These are phyloP conservation scores for Raffaelea arxii DNA, from an alignment of 2,329 filamentous ascomycete genomes.

Conservation along the genomic window DNA sequence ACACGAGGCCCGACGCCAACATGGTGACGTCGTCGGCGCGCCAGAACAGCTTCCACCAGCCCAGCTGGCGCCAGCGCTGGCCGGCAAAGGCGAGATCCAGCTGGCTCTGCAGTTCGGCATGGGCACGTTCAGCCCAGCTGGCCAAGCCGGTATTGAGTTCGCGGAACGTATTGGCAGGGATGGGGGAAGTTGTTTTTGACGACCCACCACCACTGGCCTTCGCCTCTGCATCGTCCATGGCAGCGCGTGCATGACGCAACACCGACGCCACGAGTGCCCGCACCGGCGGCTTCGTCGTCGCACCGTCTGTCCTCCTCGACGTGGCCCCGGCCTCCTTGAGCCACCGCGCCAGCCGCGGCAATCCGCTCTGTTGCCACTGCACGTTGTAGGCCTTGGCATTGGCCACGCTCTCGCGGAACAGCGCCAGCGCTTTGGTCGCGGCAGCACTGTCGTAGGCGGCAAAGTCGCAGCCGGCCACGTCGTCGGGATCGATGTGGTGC, in stretches of 20 bases:
- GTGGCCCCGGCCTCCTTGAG: conserved; percentile 41
- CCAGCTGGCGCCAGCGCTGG: conserved; percentile 67
- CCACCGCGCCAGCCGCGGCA: conserved; percentile 58
- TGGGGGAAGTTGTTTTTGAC: conserved; percentile 10
- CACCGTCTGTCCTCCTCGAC: conserved; percentile 24
- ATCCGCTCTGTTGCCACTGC: conserved; percentile 62
- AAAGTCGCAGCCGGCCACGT: conserved; percentile 39
- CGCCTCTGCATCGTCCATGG: conserved; percentile 41
- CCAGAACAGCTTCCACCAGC: conserved; percentile 96
- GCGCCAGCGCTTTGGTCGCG: conserved; percentile 52
- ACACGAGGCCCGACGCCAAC: conserved; percentile 70
- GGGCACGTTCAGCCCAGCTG: conserved; percentile 68
- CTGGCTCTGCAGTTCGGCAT: conserved; percentile 72
- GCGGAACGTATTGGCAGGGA: conserved; percentile 25
- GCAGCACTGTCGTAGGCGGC: conserved; percentile 52
- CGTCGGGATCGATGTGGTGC: conserved; percentile 12
- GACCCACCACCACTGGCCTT: no score
- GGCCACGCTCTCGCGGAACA: conserved; percentile 58
- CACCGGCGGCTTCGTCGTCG: conserved; percentile 58
- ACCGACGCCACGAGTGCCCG: conserved; percentile 58
- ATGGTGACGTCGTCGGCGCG: conserved; percentile 84
- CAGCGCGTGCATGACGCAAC: conserved; percentile 41
- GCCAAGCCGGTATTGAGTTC: conserved; percentile 51
- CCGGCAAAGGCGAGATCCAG: conserved; percentile 70
- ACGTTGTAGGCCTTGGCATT: conserved; percentile 65